Evolutionary conservation across 2,329 filamentous ascomycete genomes (phyloP), one percentile per base, ranked within the genome.

Genomic region (Monascus ruber): DNA sequence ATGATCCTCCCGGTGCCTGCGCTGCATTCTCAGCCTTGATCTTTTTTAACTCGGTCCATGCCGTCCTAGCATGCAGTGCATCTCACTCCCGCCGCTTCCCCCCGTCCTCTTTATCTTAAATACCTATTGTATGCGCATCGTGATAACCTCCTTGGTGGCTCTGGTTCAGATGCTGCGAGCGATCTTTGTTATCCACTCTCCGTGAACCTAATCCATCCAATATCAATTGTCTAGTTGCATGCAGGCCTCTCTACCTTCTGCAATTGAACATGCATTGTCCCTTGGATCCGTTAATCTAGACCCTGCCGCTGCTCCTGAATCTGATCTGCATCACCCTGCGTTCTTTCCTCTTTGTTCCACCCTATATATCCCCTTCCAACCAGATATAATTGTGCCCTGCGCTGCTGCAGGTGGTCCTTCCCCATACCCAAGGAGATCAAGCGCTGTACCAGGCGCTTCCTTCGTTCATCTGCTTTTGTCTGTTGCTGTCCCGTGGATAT

Each of bases 251-350:
- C 64, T 58, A 51, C 52, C 59, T 49, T 52, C 49, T 56, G 46
- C 40, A 39, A 44, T 52, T 48, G 62, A 66, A 62, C 59, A 72
- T 72, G 69, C 68, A 71, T 69, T 62, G 55, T 59, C 59, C 56
- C 62, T 64, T 52, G 61, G 64, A 63, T 60, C 59, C 58, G 62
- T 62, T 62, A 60, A 60, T 59, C 51, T 63, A 62, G 59, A 58
- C 52, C 52, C 47, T 49, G 49, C 54, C 51, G 51, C 49, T 45
- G 48, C 48, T 46, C 51, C 49, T 17, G 7, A 2, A 10, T 34
- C 33, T 35, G 17, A 17, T 17, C 17, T 17, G 17, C 3, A 17
- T 17, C 17, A 17, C 17, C 17, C 17, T 24, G 24, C 11, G 9
- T 35, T 26, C 11, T 17, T 35, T 26, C 11, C 4, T 35, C 36